These are phyloP conservation scores for Cardamine occulta DNA, from an alignment of 345 rosid genomes.

Conservation along the genomic window DNA sequence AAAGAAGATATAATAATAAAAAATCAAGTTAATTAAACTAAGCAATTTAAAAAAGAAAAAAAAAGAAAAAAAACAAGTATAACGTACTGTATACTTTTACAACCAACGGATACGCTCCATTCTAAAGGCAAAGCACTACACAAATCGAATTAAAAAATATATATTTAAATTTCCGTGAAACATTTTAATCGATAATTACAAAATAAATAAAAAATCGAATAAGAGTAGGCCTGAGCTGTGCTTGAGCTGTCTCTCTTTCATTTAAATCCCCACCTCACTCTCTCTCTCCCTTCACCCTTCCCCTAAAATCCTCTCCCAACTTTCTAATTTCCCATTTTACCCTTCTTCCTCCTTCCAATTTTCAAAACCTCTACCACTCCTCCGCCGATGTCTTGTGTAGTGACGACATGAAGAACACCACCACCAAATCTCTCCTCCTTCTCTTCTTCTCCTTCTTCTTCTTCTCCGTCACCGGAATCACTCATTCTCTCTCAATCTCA, in stretches of 20 bases:
- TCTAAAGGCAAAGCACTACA: conserved; percentile 20
- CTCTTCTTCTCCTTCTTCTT: conserved; percentile 36
- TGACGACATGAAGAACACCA: conserved; percentile 80
- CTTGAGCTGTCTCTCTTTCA: conserved; percentile 68
- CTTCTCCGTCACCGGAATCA: conserved; percentile 18
- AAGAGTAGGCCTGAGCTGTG: conserved; percentile 73
- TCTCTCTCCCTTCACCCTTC: conserved; percentile 20
- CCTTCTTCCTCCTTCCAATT: conserved; percentile 25
- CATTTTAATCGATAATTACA: background rate
- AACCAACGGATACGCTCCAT: conserved; percentile 31
- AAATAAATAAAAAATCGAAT: background rate
- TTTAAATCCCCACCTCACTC: conserved; percentile 33
- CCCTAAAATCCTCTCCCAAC: background rate
- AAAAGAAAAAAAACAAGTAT: background rate
- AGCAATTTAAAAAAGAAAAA: background rate
- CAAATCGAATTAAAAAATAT: too few relatives aligned
- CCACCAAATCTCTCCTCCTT: conserved; percentile 43
- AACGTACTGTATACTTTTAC: conserved; percentile 35
- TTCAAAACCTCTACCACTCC: conserved; percentile 32
- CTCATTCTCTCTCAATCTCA: conserved; percentile 43
- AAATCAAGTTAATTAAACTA: too few relatives aligned
- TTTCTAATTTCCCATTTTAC: conserved; percentile 14
- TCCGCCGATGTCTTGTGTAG: conserved; percentile 61
- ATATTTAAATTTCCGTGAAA: background rate
- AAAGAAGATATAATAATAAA: background rate